Conservation (phyloP, 1,284 basidiomycete genomes). For the Puccinia polysora region DNA sequence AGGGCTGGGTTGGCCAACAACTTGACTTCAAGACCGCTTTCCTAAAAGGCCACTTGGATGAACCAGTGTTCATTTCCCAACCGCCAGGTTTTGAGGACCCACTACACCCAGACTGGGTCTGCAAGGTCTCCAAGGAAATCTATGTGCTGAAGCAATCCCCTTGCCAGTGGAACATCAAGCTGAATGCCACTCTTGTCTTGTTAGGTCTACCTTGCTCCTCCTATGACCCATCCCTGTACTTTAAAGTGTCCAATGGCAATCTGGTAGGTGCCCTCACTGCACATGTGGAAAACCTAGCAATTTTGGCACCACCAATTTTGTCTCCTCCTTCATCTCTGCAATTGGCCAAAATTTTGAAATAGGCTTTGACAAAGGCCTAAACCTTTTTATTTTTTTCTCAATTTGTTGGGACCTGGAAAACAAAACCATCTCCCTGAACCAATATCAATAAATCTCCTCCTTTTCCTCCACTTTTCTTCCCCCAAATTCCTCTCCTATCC, state of each 20-base stretch:
- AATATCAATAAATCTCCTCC: conserved; percentile 5
- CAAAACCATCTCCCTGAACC: neutral
- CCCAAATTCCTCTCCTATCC: too few species aligned
- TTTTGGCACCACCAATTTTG: neutral
- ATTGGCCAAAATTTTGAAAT: neutral
- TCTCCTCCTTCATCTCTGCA: neutral
- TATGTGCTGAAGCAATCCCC: conserved; percentile 19
- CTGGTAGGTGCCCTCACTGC: neutral
- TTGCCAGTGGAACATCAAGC: conserved; percentile 1
- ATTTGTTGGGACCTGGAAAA: neutral
- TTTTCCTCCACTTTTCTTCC: too few species aligned
- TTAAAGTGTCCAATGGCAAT: neutral
- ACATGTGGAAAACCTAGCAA: conserved; percentile 7
- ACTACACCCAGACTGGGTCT: neutral
- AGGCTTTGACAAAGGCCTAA: neutral
- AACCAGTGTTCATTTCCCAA: neutral
- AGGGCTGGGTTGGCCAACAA: neutral
- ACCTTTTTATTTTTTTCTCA: neutral
- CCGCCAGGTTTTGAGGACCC: conserved; percentile 7
- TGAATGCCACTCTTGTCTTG: neutral
- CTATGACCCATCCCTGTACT: neutral
- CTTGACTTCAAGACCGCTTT: neutral
- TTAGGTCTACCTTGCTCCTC: neutral
- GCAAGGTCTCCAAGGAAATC: neutral
- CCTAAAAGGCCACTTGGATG: conserved; percentile 6